Percentiles rank a stretch among this genome's conserved stretches.
Conservation (phyloP, 176 grass and related monocot genomes). For the Zea luxurians region DNA sequence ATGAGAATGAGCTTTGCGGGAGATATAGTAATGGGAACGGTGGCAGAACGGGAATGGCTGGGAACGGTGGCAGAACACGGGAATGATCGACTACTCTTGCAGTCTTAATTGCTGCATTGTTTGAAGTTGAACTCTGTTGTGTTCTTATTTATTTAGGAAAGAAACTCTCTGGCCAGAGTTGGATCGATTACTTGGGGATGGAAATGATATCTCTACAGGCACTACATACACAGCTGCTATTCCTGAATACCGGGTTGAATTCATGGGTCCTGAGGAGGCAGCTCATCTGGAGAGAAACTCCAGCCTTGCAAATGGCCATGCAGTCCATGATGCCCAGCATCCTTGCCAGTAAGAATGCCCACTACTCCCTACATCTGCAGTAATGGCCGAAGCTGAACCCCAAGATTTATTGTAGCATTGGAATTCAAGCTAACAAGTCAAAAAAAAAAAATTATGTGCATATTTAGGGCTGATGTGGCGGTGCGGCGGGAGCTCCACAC, state of each 20-base stretch:
- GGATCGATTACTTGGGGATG: conserved; percentile 71
- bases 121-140: conserved; percentile 2
- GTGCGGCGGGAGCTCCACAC: conserved; percentile 83
- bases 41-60: too few species aligned
- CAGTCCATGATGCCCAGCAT: conserved; percentile 85
- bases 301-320: conserved; percentile 79
- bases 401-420: background rate
- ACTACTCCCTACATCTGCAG: background rate
- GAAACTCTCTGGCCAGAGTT: conserved; percentile 82
- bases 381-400: background rate
- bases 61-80: too few species aligned
- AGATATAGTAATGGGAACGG: too few species aligned
- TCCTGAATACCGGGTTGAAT: conserved; percentile 82
- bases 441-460: background rate
- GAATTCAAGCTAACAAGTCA: conserved; percentile 10
- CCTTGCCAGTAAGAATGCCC: conserved; percentile 67
- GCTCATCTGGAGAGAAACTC: conserved; percentile 66
- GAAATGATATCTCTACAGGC: conserved; percentile 55
- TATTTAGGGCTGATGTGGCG: conserved; percentile 68
- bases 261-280: conserved; percentile 60
- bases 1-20: too few species aligned
- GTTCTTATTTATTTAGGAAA: conserved; percentile 56
- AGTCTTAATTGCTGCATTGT: background rate
- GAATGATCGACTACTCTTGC: too few species aligned
- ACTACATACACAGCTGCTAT: conserved; percentile 84